A percentile compares a stretch with the other conserved stretches of the same genome.
Conservation (phyloP, 495 filamentous ascomycete genomes). For the Aspergillus sparsus region DNA sequence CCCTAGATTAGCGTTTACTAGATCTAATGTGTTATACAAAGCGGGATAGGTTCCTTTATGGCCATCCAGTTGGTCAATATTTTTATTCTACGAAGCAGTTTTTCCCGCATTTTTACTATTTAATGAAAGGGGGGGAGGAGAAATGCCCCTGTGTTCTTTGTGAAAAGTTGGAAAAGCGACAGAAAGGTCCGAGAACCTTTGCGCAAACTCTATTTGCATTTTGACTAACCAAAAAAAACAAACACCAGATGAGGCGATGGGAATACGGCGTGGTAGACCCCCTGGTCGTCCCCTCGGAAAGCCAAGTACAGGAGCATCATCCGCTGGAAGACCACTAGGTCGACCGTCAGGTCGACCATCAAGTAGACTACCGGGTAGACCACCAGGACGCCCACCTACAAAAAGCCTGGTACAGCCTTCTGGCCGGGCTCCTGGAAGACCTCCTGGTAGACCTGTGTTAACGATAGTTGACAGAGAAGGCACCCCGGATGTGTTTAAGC, state of each 20-base stretch:
- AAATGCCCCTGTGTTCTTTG: conserved; percentile 45
- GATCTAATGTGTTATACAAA: conserved; percentile 22
- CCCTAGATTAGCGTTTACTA: background rate
- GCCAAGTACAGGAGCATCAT: too few relatives aligned
- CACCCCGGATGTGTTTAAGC: conserved; percentile 54
- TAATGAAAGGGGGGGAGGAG: conserved; percentile 49
- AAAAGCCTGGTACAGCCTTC: background rate
- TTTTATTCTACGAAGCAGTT: conserved; percentile 56
- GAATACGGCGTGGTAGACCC: conserved; percentile 29
- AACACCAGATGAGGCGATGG: conserved; percentile 3
- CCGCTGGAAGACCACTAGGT: conserved; percentile 21
- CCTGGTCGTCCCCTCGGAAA: background rate
- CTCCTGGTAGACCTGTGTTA: conserved; percentile 16
- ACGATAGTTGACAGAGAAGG: conserved; percentile 37
- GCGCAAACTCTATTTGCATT: background rate
- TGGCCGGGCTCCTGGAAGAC: conserved; percentile 17
- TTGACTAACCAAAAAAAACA: background rate
- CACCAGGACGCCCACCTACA: conserved; percentile 2
- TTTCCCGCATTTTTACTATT: conserved; percentile 57
- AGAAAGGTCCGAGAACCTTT: conserved; percentile 12
- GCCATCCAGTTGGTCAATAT: conserved; percentile 52
- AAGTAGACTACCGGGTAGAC: conserved; percentile 10
- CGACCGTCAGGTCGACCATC: conserved; percentile 14
- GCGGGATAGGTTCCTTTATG: conserved; percentile 56
- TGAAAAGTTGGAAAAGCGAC: conserved; percentile 21